Base-by-base conservation (phyloP, 345 rosid genomes). In the Arabis alpina region DNA sequence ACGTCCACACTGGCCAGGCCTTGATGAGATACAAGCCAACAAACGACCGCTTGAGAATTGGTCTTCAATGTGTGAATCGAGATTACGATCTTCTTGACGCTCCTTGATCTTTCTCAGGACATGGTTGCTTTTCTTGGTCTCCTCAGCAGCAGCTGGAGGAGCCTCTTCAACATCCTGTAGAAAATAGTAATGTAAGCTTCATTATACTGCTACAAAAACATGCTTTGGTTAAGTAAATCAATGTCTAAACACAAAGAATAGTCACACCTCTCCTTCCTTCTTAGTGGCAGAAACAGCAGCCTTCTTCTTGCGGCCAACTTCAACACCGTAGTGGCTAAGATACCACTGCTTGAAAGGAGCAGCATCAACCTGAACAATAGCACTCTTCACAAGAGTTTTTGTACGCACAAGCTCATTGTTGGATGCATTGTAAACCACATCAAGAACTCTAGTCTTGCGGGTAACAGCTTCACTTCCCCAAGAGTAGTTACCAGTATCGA, bases 391-490 rank as follows among this genome's bases (percentile, higher is more conserved):
- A 64, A 88, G 75, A 2, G 97, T 88, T 63, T 90, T 88, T 0
- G 97, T 90, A 71, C 97, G 88, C 2, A 90, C 94, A 28, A 90
- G 80, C 85, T 90, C 97, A 10, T 85, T 90, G 87, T 90, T 90
- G 12, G 93, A 87, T 4, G 96, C 96, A 70, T 89, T 89, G 88
- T 89, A 90, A 68, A 90, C 91, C 55, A 87, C 93, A 62, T 90
- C 96, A 6, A 90, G 90, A 54, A 90, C 75, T 47, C 94, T 88
- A 15, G 97, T 86, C 82, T 90, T 90, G 36, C 94, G 84, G 53
- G 97, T 86, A 52, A 85, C 89, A 3, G 97, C 89, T 76, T 88
- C 97, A 55, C 96, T 90, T 53, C 96, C 96, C 96, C 93, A 90
- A 0, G 93, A 86, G 82, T 77, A 90, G 80, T 90, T 90, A 76